Evolutionary conservation across 139 green algal genomes (phyloP).

Genomic region (Edaphochlamys debaryana): DNA sequence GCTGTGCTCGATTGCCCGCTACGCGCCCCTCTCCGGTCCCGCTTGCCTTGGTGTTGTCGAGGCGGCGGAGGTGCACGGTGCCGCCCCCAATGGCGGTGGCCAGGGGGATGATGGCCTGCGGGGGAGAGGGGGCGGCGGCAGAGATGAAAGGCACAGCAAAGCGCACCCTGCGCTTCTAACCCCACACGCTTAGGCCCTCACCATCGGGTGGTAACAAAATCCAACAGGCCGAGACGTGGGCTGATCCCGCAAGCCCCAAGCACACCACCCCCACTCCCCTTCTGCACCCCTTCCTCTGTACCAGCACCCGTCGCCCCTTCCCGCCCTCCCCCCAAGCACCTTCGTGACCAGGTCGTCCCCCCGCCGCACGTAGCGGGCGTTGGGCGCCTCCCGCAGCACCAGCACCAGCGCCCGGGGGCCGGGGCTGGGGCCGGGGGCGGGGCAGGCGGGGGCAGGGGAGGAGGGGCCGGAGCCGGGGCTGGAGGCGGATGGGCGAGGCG

Average conservation of each 20-base stretch:
- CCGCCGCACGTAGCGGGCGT: constrained; percentile 29
- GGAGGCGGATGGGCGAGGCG: not conserved
- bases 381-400: constrained; percentile 17
- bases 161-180: too few relatives aligned
- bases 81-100: constrained; percentile 24
- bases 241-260: too few relatives aligned
- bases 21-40: too few relatives aligned
- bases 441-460: not conserved
- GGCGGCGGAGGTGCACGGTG: constrained; percentile 18
- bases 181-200: too few relatives aligned
- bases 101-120: constrained; percentile 32
- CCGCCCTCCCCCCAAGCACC: not conserved
- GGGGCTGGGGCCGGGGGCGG: not conserved
- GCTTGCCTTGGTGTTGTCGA: constrained; percentile 27
- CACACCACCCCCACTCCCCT: too few relatives aligned
- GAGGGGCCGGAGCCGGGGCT: not conserved
- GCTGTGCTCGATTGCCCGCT: too few relatives aligned
- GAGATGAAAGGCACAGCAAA: too few relatives aligned
- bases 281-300: too few relatives aligned
- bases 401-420: constrained; percentile 14
- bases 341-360: constrained; percentile 35
- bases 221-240: too few relatives aligned
- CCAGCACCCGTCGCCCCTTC: too few relatives aligned
- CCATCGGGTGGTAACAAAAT: too few relatives aligned
- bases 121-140: not conserved